phyloP scores from a whole-genome alignment of 257 asterid species.

The Orobanche coerulescens region DNA sequence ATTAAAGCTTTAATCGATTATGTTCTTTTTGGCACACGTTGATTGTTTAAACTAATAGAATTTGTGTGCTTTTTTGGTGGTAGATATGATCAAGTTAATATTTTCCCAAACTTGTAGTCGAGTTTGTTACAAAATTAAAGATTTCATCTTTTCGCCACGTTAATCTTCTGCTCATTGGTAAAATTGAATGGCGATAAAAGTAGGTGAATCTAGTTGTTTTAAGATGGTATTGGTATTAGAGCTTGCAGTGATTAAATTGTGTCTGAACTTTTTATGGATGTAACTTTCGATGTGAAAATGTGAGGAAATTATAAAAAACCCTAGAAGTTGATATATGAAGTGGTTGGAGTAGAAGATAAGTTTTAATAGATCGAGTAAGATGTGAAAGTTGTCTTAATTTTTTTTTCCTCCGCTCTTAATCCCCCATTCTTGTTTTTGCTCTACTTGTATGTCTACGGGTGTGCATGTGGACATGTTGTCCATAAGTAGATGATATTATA shows the following conservation, averaged over 20 bases:
- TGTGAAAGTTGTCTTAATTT: not conserved
- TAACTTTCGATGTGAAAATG: not conserved
- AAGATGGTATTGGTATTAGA: not conserved
- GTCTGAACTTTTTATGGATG: not conserved
- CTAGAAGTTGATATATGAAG: not conserved
- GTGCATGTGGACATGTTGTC: constrained; percentile 1
- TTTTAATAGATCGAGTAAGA: not conserved
- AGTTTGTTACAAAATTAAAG: constrained; percentile 9
- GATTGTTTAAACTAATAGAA: not conserved
- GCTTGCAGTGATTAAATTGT: not conserved
- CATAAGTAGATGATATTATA: not conserved
- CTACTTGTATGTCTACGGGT: not conserved
- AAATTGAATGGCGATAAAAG: not conserved
- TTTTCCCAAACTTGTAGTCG: not conserved
- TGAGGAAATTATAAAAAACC: not conserved
- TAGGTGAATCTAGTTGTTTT: constrained; percentile 6
- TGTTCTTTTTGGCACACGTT: not conserved
- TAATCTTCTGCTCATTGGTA: not conserved
- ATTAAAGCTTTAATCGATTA: not conserved
- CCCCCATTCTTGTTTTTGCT: not conserved
- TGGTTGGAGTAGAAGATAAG: not conserved
- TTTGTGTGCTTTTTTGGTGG: not conserved
- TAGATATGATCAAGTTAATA: not conserved
- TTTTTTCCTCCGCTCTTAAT: not conserved
- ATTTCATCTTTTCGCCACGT: constrained; percentile 11